These are phyloP conservation scores for Tulasnella sp. DNA, from an alignment of 768 basidiomycete genomes.

Conservation along the genomic window DNA sequence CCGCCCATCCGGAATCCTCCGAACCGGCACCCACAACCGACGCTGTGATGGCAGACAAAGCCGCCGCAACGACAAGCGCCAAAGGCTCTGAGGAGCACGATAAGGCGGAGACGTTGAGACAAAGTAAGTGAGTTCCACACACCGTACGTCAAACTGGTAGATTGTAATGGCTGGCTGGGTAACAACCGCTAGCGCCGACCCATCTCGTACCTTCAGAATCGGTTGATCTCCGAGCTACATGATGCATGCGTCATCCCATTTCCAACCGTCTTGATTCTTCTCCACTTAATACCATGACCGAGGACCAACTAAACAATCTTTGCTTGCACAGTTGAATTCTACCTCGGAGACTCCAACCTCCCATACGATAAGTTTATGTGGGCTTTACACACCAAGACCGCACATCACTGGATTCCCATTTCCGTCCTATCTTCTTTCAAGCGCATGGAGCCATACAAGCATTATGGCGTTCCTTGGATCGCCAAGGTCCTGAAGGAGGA, in stretches of 20 bases:
- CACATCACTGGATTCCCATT: conserved; percentile 85
- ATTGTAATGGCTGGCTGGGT: not conserved
- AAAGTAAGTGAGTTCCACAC: not conserved
- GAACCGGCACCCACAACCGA: not conserved
- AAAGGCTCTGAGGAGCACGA: conserved; percentile 10
- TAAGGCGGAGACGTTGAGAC: conserved; percentile 12
- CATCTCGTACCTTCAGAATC: not conserved
- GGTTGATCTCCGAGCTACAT: not conserved
- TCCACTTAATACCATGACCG: not conserved
- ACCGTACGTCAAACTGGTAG: not conserved
- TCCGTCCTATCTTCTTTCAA: conserved; percentile 85
- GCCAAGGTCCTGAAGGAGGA: conserved; percentile 45
- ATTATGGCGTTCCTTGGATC: conserved; percentile 56
- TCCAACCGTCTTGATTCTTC: not conserved
- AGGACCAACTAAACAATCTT: not conserved
- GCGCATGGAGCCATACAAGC: conserved; percentile 65
- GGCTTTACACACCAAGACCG: conserved; percentile 63
- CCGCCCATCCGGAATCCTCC: not conserved
- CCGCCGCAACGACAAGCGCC: not conserved
- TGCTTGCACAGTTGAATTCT: conserved; percentile 69
- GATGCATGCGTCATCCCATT: not conserved
- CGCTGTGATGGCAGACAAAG: not conserved
- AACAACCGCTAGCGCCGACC: not conserved
- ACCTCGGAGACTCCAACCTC: conserved; percentile 93
- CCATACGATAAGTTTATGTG: conserved; percentile 96